Conservation (phyloP, 305 asterid species). For the Striga hermonthica region DNA sequence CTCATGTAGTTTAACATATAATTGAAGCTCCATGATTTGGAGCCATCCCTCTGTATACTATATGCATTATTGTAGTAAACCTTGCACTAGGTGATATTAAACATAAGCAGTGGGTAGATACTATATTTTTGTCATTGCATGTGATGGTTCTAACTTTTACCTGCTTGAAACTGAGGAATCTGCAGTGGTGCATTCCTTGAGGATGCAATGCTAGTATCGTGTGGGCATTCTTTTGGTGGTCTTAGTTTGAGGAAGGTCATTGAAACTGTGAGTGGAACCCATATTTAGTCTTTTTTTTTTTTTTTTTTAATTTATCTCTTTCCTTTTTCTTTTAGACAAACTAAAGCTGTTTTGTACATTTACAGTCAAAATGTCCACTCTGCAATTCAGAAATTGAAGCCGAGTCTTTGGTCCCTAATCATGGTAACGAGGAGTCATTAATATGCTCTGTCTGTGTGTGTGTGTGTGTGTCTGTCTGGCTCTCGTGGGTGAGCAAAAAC, state of each 20-base stretch:
- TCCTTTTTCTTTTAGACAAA: conserved; percentile 20
- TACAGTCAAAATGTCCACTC: conserved; percentile 80
- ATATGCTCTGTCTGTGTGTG: neutral
- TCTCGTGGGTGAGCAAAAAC: neutral
- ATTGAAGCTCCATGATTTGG: conserved; percentile 15
- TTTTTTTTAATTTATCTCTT: conserved; percentile 24
- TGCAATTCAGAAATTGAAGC: conserved; percentile 74
- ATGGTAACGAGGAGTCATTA: conserved; percentile 45
- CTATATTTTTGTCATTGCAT: conserved; percentile 13
- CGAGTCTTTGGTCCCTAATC: conserved; percentile 78
- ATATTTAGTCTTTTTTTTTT: conserved; percentile 15
- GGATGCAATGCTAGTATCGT: conserved; percentile 89
- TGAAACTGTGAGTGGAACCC: conserved; percentile 61
- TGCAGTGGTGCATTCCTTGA: conserved; percentile 89
- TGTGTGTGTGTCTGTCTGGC: neutral
- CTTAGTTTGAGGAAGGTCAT: conserved; percentile 78
- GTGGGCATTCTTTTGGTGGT: conserved; percentile 99
- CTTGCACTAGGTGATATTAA: conserved; percentile 27
- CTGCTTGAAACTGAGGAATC: conserved; percentile 39
- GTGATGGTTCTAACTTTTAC: conserved; percentile 24
- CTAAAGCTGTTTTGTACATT: conserved; percentile 26
- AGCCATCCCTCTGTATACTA: conserved; percentile 6
- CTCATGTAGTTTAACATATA: conserved; percentile 5
- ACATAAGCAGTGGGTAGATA: conserved; percentile 5
- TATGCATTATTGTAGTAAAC: conserved; percentile 9